Conservation (phyloP, 495 filamentous ascomycete genomes). For the Pyrenula aspistea region DNA sequence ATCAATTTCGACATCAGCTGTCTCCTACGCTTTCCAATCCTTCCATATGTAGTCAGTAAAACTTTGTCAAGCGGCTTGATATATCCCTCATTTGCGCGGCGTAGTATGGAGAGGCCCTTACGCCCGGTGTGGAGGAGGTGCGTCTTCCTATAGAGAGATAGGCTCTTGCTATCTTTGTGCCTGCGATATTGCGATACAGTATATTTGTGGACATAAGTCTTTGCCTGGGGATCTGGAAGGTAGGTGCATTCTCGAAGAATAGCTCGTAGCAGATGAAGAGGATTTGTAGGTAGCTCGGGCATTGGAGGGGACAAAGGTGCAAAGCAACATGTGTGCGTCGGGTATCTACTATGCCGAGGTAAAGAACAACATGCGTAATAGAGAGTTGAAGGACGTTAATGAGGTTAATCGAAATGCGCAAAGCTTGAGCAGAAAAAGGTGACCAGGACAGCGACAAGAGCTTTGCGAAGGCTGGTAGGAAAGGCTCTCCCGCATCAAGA, state of each 20-base stretch:
- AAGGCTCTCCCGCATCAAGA: too few relatives aligned
- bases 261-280: constrained; percentile 57
- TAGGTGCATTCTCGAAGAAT: constrained; percentile 78
- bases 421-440: too few relatives aligned
- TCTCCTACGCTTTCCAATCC: constrained; percentile 55
- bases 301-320: too few relatives aligned
- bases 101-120: constrained; percentile 25
- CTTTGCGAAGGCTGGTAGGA: too few relatives aligned
- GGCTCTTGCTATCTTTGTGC: constrained; percentile 3
- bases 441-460: too few relatives aligned
- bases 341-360: too few relatives aligned
- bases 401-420: too few relatives aligned
- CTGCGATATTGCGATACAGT: constrained; percentile 46
- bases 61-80: constrained; percentile 47
- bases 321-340: too few relatives aligned
- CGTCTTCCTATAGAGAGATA: constrained; percentile 9
- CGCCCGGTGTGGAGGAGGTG: constrained; percentile 17
- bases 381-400: too few relatives aligned
- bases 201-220: constrained; percentile 42
- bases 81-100: constrained; percentile 55
- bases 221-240: constrained; percentile 62
- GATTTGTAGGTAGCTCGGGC: constrained; percentile 17
- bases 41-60: constrained; percentile 58
- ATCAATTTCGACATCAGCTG: constrained; percentile 43
- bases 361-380: too few relatives aligned